Percentiles rank a stretch among this genome's conserved stretches.
These are phyloP conservation scores for Tricholoma flavovirens DNA, from an alignment of 768 basidiomycete species.

Conservation along the genomic window DNA sequence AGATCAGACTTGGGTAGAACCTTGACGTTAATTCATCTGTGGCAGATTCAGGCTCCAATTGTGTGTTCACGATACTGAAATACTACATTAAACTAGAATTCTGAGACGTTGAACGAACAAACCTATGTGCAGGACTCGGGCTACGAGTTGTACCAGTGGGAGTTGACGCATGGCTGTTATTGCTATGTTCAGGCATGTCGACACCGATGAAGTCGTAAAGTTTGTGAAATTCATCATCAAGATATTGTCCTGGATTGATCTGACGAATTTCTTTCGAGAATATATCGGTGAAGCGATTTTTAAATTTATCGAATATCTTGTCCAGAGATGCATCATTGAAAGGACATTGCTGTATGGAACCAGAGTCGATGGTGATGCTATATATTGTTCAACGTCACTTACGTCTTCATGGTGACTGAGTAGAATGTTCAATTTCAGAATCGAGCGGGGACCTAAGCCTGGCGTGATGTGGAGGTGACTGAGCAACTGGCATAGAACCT, in stretches of 20 bases:
- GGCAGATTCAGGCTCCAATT: slow-evolving; percentile 7
- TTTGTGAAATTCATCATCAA: slow-evolving; percentile 38
- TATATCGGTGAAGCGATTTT: slow-evolving; percentile 35
- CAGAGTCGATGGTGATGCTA: slow-evolving; percentile 1
- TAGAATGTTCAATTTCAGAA: slow-evolving; percentile 45
- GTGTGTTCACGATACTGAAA: slow-evolving; percentile 10
- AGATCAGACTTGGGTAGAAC: not conserved
- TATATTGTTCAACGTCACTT: not conserved
- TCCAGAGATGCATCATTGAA: slow-evolving; percentile 47
- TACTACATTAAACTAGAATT: slow-evolving; percentile 9
- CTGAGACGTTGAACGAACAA: not conserved
- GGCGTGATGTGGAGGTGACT: slow-evolving; percentile 50
- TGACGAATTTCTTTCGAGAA: slow-evolving; percentile 37
- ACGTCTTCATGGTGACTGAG: slow-evolving; percentile 49
- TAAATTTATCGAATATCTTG: slow-evolving; percentile 54
- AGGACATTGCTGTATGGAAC: slow-evolving; percentile 44
- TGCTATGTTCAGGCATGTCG: slow-evolving; percentile 26
- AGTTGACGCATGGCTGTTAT: slow-evolving; percentile 8
- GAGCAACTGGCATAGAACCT: slow-evolving; percentile 58
- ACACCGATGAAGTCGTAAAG: slow-evolving; percentile 39
- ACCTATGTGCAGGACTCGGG: slow-evolving; percentile 12
- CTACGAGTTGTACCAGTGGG: slow-evolving; percentile 4
- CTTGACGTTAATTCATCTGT: slow-evolving; percentile 5
- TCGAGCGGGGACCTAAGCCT: slow-evolving; percentile 27
- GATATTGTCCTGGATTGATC: slow-evolving; percentile 29